Evolutionary conservation across 345 rosid species (phyloP).

Genomic region (Salix udensis): DNA sequence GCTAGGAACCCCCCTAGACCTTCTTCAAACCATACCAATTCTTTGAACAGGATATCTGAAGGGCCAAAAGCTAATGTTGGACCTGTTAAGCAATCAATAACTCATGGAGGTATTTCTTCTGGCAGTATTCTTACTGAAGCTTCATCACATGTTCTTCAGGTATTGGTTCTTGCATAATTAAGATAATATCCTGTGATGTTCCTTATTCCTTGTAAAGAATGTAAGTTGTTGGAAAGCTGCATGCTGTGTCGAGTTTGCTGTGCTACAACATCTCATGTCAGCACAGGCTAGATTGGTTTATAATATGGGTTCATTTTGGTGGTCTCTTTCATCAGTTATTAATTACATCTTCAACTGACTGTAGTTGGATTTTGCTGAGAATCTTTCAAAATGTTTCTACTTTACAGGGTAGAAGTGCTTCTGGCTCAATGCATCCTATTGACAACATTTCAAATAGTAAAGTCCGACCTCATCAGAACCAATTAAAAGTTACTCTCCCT

Average conservation of each 20-base stretch:
- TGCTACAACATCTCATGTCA: not conserved
- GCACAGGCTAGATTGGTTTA: not conserved
- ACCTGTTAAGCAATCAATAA: conserved; percentile 37
- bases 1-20: conserved; percentile 43
- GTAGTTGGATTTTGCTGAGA: conserved; percentile 14
- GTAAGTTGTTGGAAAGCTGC: not conserved
- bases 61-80: conserved; percentile 44
- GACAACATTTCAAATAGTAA: conserved; percentile 45
- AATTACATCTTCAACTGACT: not conserved
- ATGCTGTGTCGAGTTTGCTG: not conserved
- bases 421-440: conserved; percentile 39
- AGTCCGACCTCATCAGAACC: conserved; percentile 41
- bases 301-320: not conserved
- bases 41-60: conserved; percentile 41
- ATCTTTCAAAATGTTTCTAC: not conserved
- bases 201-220: not conserved
- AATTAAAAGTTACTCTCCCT: conserved; percentile 38
- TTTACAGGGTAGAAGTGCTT: conserved; percentile 55
- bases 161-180: conserved; percentile 13
- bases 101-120: conserved; percentile 39
- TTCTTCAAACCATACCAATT: conserved; percentile 39
- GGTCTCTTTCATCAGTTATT: not conserved
- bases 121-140: conserved; percentile 29
- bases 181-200: not conserved
- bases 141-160: conserved; percentile 48